phyloP scores from a whole-genome alignment of 202 grass and related monocot species.

The Setaria viridis region DNA sequence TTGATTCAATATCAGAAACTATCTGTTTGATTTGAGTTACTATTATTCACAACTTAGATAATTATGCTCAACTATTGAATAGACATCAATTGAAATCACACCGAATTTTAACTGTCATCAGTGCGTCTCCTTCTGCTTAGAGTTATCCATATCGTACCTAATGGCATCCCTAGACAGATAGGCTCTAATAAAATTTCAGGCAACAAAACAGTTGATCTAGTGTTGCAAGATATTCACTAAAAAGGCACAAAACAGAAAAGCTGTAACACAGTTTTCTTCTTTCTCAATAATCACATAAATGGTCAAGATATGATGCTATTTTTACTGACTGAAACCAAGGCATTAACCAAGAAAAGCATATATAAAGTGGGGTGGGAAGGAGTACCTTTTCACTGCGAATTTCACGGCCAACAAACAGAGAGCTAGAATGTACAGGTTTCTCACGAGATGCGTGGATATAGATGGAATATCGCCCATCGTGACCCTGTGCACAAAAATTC shows the following conservation, averaged over 20 bases:
- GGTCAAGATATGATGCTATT: background rate
- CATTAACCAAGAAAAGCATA: conserved; percentile 3
- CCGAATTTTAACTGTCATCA: conserved; percentile 2
- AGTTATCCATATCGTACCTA: conserved; percentile 20
- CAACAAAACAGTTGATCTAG: background rate
- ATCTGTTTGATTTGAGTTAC: conserved; percentile 11
- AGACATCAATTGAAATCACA: conserved; percentile 18
- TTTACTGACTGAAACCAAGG: background rate
- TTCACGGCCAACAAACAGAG: conserved; percentile 84
- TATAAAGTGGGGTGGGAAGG: conserved; percentile 7
- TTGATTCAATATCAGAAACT: conserved; percentile 1
- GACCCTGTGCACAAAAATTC: conserved; percentile 57
- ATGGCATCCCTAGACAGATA: conserved; percentile 12
- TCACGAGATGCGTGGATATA: conserved; percentile 96
- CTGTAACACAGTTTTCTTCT: conserved; percentile 13
- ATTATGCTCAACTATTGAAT: background rate
- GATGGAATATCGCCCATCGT: conserved; percentile 85
- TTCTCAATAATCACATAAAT: conserved; percentile 21
- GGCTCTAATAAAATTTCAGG: conserved; percentile 3
- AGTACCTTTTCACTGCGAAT: conserved; percentile 94
- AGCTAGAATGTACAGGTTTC: conserved; percentile 84
- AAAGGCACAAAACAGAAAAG: conserved; percentile 12
- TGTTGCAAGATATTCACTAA: conserved; percentile 6
- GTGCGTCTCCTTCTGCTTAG: background rate
- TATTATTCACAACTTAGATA: conserved; percentile 4